These are phyloP conservation scores for Stachybotrys chartarum DNA, from an alignment of 2,329 filamentous ascomycete species.

Conservation along the genomic window DNA sequence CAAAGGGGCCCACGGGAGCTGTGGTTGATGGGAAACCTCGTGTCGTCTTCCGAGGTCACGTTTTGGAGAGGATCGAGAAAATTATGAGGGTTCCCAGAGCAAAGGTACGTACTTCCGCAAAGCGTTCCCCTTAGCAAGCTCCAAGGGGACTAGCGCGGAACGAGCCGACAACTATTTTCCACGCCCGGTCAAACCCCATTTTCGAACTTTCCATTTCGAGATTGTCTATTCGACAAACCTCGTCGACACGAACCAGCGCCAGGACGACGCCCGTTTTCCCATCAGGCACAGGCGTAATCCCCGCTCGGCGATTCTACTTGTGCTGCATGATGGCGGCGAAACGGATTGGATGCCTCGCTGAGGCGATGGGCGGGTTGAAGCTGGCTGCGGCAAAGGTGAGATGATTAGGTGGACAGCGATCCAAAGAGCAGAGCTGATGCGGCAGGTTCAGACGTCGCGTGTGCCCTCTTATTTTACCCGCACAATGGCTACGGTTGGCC, in stretches of 20 bases:
- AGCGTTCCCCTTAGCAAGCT: no score
- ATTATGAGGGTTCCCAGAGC: not conserved
- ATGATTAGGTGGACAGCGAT: no score
- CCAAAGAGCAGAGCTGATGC: no score
- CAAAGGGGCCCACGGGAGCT: constrained; percentile 5
- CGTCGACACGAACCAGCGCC: not conserved
- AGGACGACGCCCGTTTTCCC: not conserved
- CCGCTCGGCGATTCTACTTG: not conserved
- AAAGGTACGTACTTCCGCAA: no score
- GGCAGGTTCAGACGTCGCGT: not conserved
- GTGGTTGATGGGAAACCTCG: constrained; percentile 4
- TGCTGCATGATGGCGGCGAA: constrained; percentile 33
- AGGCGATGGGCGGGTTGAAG: constrained; percentile 44
- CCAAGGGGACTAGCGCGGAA: no score
- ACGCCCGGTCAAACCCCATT: no score
- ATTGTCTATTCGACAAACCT: no score
- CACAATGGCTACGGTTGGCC: constrained; percentile 49
- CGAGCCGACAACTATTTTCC: no score
- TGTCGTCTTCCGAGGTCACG: no score
- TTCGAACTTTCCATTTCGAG: no score
- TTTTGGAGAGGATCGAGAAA: not conserved
- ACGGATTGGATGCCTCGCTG: constrained; percentile 41
- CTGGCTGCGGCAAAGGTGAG: constrained; percentile 33
- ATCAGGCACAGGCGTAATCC: not conserved
- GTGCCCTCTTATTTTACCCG: constrained; percentile 36